phyloP scores from a whole-genome alignment of 2,329 filamentous ascomycete species.

The Penicillium hordei region DNA sequence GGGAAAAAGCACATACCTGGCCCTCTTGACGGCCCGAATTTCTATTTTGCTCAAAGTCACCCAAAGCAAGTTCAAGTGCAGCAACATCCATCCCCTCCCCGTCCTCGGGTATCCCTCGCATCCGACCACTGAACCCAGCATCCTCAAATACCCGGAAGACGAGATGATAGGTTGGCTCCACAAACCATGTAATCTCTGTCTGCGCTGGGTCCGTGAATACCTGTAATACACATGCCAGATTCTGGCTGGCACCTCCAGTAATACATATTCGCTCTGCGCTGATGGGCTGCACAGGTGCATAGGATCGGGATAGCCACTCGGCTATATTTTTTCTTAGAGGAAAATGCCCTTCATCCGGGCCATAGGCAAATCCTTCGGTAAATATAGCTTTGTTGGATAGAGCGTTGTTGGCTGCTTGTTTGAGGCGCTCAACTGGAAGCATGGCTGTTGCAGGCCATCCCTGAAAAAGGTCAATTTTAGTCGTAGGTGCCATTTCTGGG shows the following conservation, averaged over 20 bases:
- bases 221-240: slow-evolving; percentile 69
- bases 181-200: slow-evolving; percentile 72
- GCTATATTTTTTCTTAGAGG: slow-evolving; percentile 67
- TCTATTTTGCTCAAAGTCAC: slow-evolving; percentile 42
- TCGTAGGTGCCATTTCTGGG: background rate
- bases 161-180: slow-evolving; percentile 76
- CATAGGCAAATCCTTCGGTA: slow-evolving; percentile 68
- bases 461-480: slow-evolving; percentile 41
- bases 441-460: slow-evolving; percentile 54
- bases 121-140: slow-evolving; percentile 63
- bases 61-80: slow-evolving; percentile 53
- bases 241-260: slow-evolving; percentile 80
- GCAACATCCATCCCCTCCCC: slow-evolving; percentile 70
- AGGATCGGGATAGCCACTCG: slow-evolving; percentile 65
- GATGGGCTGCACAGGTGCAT: slow-evolving; percentile 46
- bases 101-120: slow-evolving; percentile 73
- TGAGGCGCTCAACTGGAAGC: slow-evolving; percentile 63
- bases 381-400: slow-evolving; percentile 60
- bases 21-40: background rate
- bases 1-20: background rate
- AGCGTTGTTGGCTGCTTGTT: slow-evolving; percentile 57
- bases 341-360: slow-evolving; percentile 69
- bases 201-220: slow-evolving; percentile 74
- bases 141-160: slow-evolving; percentile 79
- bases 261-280: slow-evolving; percentile 66